Percentiles rank a stretch among this genome's conserved stretches.
phyloP scores from a whole-genome alignment of 345 rosid genomes.

The Diplotaxis tenuifolia region DNA sequence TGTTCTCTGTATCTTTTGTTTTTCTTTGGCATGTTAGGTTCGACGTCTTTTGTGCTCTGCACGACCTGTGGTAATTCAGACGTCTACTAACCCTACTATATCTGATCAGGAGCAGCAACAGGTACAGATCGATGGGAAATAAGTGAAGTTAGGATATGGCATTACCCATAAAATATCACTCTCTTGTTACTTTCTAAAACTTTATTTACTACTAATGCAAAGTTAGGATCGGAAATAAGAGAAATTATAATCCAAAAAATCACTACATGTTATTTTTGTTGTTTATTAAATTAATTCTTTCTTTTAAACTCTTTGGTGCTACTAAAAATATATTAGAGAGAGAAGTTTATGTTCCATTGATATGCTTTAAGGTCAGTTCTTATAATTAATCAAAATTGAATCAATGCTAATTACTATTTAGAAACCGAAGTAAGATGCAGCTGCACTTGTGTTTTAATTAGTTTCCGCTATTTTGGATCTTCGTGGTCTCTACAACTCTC shows the following conservation, averaged over 20 bases:
- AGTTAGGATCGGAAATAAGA: background rate
- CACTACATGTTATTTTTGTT: background rate
- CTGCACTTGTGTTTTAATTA: conserved; percentile 7
- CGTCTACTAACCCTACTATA: conserved; percentile 69
- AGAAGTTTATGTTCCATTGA: background rate
- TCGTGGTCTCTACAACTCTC: background rate
- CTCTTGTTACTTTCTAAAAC: conserved; percentile 6
- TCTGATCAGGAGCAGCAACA: conserved; percentile 96
- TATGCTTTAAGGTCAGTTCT: conserved; percentile 8
- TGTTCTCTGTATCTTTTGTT: conserved; percentile 3
- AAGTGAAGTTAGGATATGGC: too few relatives aligned
- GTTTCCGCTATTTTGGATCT: conserved; percentile 2
- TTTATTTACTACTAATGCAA: background rate
- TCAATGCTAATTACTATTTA: conserved; percentile 1
- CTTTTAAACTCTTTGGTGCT: background rate
- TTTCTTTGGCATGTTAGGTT: conserved; percentile 50
- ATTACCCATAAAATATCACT: too few relatives aligned
- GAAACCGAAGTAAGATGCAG: conserved; percentile 24
- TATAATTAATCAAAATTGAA: background rate
- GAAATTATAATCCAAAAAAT: conserved; percentile 7
- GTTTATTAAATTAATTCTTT: background rate
- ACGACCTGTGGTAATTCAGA: conserved; percentile 79
- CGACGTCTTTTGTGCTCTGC: conserved; percentile 90
- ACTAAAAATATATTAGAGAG: background rate
- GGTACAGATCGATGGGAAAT: conserved; percentile 46